Percentiles rank a stretch among this genome's conserved stretches.
These are phyloP conservation scores for Vigna radiata DNA, from an alignment of 306 rosid species.

Conservation along the genomic window DNA sequence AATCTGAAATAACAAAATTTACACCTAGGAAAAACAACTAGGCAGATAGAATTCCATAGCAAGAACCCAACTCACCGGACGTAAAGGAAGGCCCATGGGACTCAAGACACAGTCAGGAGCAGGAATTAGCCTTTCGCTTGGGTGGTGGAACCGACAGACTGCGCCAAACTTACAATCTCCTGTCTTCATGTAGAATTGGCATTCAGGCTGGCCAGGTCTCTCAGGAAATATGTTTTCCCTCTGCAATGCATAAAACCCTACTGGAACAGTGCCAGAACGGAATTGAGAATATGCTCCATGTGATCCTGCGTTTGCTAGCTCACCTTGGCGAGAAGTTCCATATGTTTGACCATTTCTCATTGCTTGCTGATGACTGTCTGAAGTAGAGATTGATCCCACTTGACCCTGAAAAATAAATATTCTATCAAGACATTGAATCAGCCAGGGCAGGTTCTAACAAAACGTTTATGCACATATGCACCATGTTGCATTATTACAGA, in stretches of 20 bases:
- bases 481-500: slow-evolving; percentile 31
- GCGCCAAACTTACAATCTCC: slow-evolving; percentile 96
- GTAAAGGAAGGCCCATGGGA: slow-evolving; percentile 88
- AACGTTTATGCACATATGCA: neutral
- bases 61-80: slow-evolving; percentile 71
- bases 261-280: slow-evolving; percentile 66
- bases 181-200: slow-evolving; percentile 95
- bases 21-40: slow-evolving; percentile 35
- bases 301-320: slow-evolving; percentile 64
- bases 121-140: slow-evolving; percentile 77
- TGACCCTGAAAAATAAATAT: slow-evolving; percentile 74
- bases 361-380: slow-evolving; percentile 73
- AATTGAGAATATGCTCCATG: slow-evolving; percentile 67
- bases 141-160: slow-evolving; percentile 93
- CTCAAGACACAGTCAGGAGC: slow-evolving; percentile 88
- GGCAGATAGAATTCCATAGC: slow-evolving; percentile 7
- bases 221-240: slow-evolving; percentile 95
- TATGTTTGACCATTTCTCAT: slow-evolving; percentile 63
- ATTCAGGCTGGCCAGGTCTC: slow-evolving; percentile 96
- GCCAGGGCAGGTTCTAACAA: slow-evolving; percentile 29
- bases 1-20: slow-evolving; percentile 16
- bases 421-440: slow-evolving; percentile 41
- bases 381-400: slow-evolving; percentile 73
- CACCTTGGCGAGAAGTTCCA: slow-evolving; percentile 71
- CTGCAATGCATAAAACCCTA: slow-evolving; percentile 74